A percentile compares a stretch with the other conserved stretches of the same genome.
phyloP scores from a whole-genome alignment of 768 basidiomycete genomes.

The Calocybe cyanea region DNA sequence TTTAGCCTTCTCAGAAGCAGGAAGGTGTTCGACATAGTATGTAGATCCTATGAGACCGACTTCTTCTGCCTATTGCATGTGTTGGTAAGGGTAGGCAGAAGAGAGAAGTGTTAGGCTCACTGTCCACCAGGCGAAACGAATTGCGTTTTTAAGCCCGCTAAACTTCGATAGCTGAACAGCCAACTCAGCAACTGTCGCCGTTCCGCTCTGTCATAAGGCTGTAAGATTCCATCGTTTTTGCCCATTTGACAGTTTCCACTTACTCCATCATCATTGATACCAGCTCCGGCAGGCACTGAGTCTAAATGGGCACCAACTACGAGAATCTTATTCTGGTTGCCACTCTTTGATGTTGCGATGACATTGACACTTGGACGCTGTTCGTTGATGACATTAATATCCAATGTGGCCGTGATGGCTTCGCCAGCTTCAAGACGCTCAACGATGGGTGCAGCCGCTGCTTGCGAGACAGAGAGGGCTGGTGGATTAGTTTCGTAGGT shows the following conservation, averaged over 20 bases:
- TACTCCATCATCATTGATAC: constrained; percentile 28
- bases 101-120: neutral
- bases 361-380: constrained; percentile 24
- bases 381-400: constrained; percentile 22
- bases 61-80: constrained; percentile 19
- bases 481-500: constrained; percentile 24
- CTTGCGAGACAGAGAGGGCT: constrained; percentile 20
- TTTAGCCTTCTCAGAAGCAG: constrained; percentile 21
- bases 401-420: constrained; percentile 21
- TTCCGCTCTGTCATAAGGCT: constrained; percentile 19
- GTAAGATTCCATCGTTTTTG: too few species aligned
- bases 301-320: constrained; percentile 27
- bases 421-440: constrained; percentile 19
- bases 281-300: constrained; percentile 28
- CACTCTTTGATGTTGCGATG: constrained; percentile 25
- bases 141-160: constrained; percentile 24
- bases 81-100: neutral
- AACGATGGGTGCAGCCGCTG: constrained; percentile 20
- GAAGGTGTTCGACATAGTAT: constrained; percentile 25
- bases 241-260: neutral
- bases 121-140: constrained; percentile 30
- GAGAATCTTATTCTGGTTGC: constrained; percentile 25
- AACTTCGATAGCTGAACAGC: constrained; percentile 25
- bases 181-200: constrained; percentile 25
- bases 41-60: constrained; percentile 27